Conservation (phyloP, 108 stramenopile species). For the Skeletonema menzelii region DNA sequence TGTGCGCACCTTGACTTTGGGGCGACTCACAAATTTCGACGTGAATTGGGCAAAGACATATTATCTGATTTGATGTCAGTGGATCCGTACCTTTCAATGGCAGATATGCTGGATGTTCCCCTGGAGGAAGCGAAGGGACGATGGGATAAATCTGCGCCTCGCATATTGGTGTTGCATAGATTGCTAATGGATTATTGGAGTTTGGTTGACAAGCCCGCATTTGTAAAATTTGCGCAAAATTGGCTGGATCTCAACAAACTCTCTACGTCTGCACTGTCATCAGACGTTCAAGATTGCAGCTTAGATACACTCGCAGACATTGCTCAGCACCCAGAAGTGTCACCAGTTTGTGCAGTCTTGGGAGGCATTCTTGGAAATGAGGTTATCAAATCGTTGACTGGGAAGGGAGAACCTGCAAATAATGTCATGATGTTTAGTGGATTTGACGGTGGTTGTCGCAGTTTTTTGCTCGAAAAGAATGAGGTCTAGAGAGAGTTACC, state of each 20-base stretch:
- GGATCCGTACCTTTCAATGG: constrained; percentile 57
- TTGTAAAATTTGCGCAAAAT: constrained; percentile 32
- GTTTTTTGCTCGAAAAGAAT: constrained; percentile 55
- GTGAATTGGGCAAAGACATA: constrained; percentile 82
- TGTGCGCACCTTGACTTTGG: constrained; percentile 83
- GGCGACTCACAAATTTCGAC: constrained; percentile 55
- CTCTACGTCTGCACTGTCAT: constrained; percentile 2
- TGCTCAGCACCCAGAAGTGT: constrained; percentile 73
- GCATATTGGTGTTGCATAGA: constrained; percentile 64
- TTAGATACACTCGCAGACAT: constrained; percentile 50
- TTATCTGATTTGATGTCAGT: constrained; percentile 58
- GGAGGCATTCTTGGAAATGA: constrained; percentile 95
- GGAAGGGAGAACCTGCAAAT: constrained; percentile 91
- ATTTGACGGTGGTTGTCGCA: constrained; percentile 68
- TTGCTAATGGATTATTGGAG: constrained; percentile 73
- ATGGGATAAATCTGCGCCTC: constrained; percentile 75
- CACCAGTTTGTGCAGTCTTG: constrained; percentile 90
- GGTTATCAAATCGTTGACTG: constrained; percentile 89
- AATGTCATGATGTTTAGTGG: constrained; percentile 88
- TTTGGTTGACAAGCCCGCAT: constrained; percentile 18
- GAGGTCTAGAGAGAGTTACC: background rate
- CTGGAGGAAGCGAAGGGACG: constrained; percentile 61
- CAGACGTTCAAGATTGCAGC: background rate
- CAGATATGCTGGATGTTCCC: constrained; percentile 54
- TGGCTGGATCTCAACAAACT: constrained; percentile 39